A percentile compares a stretch with the other conserved stretches of the same genome.
Evolutionary conservation across 2,329 filamentous ascomycete genomes (phyloP).

Genomic region (Calonectria honghensis): DNA sequence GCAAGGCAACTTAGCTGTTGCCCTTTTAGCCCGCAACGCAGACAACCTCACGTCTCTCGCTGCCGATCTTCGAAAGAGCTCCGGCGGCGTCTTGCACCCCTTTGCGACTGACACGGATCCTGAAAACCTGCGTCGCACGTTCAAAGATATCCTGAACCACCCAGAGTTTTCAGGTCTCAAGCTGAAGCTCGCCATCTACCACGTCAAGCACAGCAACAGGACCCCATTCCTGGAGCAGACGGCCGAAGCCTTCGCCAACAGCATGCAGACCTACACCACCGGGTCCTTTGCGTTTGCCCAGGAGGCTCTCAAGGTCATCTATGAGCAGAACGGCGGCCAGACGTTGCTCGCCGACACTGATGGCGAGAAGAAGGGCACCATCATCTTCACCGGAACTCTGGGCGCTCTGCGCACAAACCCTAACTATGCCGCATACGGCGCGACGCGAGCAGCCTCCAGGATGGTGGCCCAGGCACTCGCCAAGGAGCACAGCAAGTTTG

Average conservation of each 20-base stretch:
- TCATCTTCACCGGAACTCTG: conserved; percentile 75
- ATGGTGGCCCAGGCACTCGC: conserved; percentile 74
- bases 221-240: conserved; percentile 74
- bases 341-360: conserved; percentile 64
- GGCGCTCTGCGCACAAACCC: conserved; percentile 72
- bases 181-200: conserved; percentile 72
- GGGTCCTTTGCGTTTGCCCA: conserved; percentile 75
- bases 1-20: conserved; percentile 47
- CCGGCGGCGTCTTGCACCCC: conserved; percentile 56
- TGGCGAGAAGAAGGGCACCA: conserved; percentile 72
- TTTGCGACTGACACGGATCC: conserved; percentile 46
- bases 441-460: conserved; percentile 69
- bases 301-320: conserved; percentile 70
- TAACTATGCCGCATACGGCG: conserved; percentile 73
- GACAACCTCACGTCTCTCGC: conserved; percentile 54
- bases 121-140: conserved; percentile 35
- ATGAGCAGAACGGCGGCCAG: conserved; percentile 70
- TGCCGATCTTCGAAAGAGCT: conserved; percentile 67
- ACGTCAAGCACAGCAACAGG: conserved; percentile 72
- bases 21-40: conserved; percentile 45
- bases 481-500: conserved; percentile 73
- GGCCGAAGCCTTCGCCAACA: conserved; percentile 67
- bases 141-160: conserved; percentile 66
- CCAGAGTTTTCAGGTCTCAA: conserved; percentile 69
- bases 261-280: conserved; percentile 71